Evolutionary conservation across 306 rosid genomes (phyloP), one percentile per base, ranked within the genome.

Genomic region (Lathyrus sativus): DNA sequence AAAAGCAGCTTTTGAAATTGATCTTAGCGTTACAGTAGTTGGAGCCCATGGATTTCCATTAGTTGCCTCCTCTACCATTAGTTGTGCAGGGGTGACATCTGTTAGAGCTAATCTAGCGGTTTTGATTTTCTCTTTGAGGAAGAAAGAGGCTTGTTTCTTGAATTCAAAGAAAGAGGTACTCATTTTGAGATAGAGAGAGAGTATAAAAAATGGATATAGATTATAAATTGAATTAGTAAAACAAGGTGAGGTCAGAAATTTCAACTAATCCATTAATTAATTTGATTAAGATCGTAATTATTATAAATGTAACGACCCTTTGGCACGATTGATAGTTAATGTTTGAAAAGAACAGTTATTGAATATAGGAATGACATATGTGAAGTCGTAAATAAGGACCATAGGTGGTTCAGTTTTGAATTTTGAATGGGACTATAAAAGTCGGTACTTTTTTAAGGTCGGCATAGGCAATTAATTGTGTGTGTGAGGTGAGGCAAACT

Each of bases 1-100:
- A 84, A 93, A 93, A 85, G 99, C 99, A 76, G 96, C 89, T 77
- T 55, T 90, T 65, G 99, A 93, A 62, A 93, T 93, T 66, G 97
- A 85, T 77, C 78, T 79, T 74, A 93, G 81, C 15, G 95, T 82
- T 48, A 77, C 79, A n/a, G 85, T 62, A 65, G 84, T 93, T 7
- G 95, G 91, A 15, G 82, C 71, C 88, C 83, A 82, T 53, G 85
- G 84, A 82, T 88, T 90, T 68, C 85, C 99, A 78, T 61, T 65
- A 7, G 91, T 84, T 70, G 95, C 95, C 72, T 93, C 99, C 78
- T 93, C 97, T 37, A 90, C 82, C 90, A 86, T 82, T 73, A 93
- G 63, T 68, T 93, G 75, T 33, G 95, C 89, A 11, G 96, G 87
- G 43, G 99, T 93, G 67, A 90, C 97, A 86, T 93, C 97, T 9